Base-by-base conservation (phyloP, 371 early-diverging fungal species). In the Actinomortierella ambigua region DNA sequence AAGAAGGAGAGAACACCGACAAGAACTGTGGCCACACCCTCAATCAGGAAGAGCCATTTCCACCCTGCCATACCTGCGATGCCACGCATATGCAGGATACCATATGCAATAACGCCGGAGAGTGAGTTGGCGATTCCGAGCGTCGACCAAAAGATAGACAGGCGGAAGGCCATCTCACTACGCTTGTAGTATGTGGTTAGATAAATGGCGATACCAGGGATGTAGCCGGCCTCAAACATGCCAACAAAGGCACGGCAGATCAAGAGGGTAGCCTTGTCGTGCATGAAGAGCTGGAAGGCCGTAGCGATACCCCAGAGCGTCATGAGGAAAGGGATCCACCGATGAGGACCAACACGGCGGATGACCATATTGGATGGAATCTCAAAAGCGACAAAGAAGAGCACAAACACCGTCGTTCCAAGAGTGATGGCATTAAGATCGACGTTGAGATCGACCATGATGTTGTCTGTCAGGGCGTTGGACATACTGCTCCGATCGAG, bases 291-390 rank as follows among this genome's bases (percentile, higher is more conserved):
- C 50, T 77, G 82, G 5, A 75, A 68, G 64, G 83, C 84, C 0
- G 85, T 84, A 0, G 81, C 78, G 13, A 82, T 50, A 15, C 85
- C 89, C 89, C 89, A 88, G 23, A 81, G 46, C 23, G 61, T 68
- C 86, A 88, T 87, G 23, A 88, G 60, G 42, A 83, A 69, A 0
- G 87, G 87, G 42, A 87, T 84, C 79, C 83, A 83, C 14, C 77
- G 55, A 53, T 85, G 84, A 7, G 87, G 77, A 22, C 87, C 86
- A 20, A 82, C 61, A 9, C 75, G 70, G 28, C 83, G 83, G 9
- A 80, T 82, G 50, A 86, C 61, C 56, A 82, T 69, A 42, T 78
- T 81, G 43, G 83, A 78, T 0, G 81, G 76, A 1, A 87, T 62
- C 29, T 79, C 75, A 28, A 79, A 77, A 1, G 73, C 8, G 18